phyloP scores from a whole-genome alignment of 495 filamentous ascomycete species.

The Penicillium diatomitis region DNA sequence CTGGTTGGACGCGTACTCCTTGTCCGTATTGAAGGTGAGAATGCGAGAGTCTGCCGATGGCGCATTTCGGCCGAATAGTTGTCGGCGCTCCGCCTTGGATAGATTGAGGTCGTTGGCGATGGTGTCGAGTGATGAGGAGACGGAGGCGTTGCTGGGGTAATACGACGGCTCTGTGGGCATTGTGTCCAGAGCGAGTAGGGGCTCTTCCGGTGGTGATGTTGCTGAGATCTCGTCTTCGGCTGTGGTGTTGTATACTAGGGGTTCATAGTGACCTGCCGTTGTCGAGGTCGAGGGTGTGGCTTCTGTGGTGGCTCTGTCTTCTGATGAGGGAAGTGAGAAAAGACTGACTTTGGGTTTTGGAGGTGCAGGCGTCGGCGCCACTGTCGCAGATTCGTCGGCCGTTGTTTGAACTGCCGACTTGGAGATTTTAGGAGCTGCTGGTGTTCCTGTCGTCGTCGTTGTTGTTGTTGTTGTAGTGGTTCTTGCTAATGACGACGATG shows the following conservation, averaged over 20 bases:
- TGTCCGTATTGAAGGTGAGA: constrained; percentile 75
- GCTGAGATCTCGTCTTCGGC: constrained; percentile 18
- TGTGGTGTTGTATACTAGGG: constrained; percentile 37
- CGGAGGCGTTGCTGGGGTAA: constrained; percentile 11
- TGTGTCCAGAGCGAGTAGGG: neutral
- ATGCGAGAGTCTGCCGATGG: constrained; percentile 37
- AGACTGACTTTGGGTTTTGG: constrained; percentile 50
- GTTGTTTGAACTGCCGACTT: too few species aligned
- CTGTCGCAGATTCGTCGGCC: too few species aligned
- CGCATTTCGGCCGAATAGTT: constrained; percentile 65
- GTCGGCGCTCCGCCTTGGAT: constrained; percentile 60
- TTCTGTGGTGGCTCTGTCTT: constrained; percentile 10
- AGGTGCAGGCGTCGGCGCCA: constrained; percentile 6
- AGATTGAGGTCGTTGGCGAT: constrained; percentile 70
- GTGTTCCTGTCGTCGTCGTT: constrained; percentile 1
- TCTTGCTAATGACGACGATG: constrained; percentile 6
- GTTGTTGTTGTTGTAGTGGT: neutral
- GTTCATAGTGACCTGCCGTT: constrained; percentile 32
- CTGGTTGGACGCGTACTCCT: constrained; percentile 79
- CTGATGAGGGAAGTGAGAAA: constrained; percentile 42
- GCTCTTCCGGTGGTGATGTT: constrained; percentile 9
- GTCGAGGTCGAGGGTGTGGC: neutral
- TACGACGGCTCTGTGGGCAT: neutral
- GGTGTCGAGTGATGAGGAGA: constrained; percentile 36
- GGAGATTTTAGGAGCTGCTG: constrained; percentile 7